Evolutionary conservation across 352 stramenopile genomes (phyloP), one percentile per base, ranked within the genome.

Genomic region (Globisporangium paddicum): DNA sequence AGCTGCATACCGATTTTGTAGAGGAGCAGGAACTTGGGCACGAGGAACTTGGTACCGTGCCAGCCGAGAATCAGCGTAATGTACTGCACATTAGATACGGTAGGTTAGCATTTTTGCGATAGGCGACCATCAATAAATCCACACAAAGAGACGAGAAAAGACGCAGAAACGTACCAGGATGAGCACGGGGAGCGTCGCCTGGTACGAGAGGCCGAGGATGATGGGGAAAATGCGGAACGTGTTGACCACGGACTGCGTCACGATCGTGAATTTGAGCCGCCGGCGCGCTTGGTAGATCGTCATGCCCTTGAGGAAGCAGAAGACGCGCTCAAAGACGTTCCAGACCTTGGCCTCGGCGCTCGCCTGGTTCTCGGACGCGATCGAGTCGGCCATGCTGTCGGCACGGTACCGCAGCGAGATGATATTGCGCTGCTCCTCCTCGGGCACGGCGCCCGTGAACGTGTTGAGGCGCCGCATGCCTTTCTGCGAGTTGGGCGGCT

Each of bases 1-100:
- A 95, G 60, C 57, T 95, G 86, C 86, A 95, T 95, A 48, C 86
- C 86, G 41, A 95, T 88, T 65, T 95, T 95, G 77, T 94, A 95
- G 54, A 89, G 80, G 25, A 95, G 73, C 56, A 95, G 61, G 60
- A 92, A 95, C 58, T 89, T 88, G 38, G 82, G 80, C 26, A 87
- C 79, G 21, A 95, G 71, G 68, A 93, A 93, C 54, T 92, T 94
- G n/a, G 78, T 88, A 54, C 86, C 86, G 63, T 95, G 86, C 86
- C 86, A 95, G 8, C 86, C 86, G 58, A 95, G 73, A 62, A 95
- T 84, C 21, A 95, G 63, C 37, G 86, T 95, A 28, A 94, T 64
- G 59, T 93, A 94, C 77, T 87, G 51, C 18, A 35, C 16, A n/a
- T n/a, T n/a, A n/a, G n/a, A n/a, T n/a, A n/a, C n/a, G n/a, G n/a